Evolutionary conservation across 106 monocot genomes (phyloP).

Genomic region (Amphibolis antarctica): DNA sequence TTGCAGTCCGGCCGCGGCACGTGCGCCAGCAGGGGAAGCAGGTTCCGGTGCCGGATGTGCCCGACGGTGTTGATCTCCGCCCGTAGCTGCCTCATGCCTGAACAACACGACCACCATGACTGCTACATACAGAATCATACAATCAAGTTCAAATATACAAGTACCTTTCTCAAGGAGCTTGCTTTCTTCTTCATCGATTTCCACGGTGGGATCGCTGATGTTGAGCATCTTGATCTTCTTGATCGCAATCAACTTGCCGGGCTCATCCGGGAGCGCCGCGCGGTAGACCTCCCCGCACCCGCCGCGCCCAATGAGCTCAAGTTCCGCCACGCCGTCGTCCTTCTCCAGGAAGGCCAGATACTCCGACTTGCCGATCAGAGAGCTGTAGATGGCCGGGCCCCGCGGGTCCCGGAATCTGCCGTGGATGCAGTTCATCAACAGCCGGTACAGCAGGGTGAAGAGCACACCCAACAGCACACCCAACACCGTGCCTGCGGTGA

Average conservation of each 20-base stretch:
- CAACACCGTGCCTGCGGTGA: slow-evolving; percentile 9
- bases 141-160: not conserved
- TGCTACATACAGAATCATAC: not conserved
- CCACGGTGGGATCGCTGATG: not conserved
- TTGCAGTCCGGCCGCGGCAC: slow-evolving; percentile 37
- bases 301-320: slow-evolving; percentile 60
- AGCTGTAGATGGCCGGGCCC: slow-evolving; percentile 46
- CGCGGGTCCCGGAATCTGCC: slow-evolving; percentile 24
- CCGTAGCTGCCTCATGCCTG: slow-evolving; percentile 41
- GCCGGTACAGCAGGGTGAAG: slow-evolving; percentile 22
- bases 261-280: slow-evolving; percentile 18
- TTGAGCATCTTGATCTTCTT: slow-evolving; percentile 35
- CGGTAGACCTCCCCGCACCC: slow-evolving; percentile 67
- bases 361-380: slow-evolving; percentile 31
- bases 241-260: slow-evolving; percentile 31
- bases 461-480: slow-evolving; percentile 29
- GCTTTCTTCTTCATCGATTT: slow-evolving; percentile 37
- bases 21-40: slow-evolving; percentile 68
- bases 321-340: slow-evolving; percentile 32
- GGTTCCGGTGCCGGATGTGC: slow-evolving; percentile 61
- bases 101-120: not conserved
- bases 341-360: slow-evolving; percentile 52
- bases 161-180: slow-evolving; percentile 25
- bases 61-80: slow-evolving; percentile 66
- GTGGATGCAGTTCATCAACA: slow-evolving; percentile 40